Base-by-base conservation (phyloP, 768 basidiomycete species). In the Lentinula raphanica region DNA sequence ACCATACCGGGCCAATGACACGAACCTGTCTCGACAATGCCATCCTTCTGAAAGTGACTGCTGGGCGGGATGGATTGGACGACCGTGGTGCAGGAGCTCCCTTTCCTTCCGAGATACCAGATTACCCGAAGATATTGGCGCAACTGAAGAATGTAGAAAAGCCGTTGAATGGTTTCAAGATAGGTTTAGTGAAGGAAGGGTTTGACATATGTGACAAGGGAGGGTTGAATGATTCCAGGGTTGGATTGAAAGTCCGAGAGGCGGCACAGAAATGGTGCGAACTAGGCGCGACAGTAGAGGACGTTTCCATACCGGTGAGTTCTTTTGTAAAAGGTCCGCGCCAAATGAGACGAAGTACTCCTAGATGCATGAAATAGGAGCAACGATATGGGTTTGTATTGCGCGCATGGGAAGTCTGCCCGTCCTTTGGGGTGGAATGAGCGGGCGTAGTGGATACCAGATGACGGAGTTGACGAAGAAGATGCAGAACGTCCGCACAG, bases 1-100 rank as follows among this genome's bases (percentile, higher is more conserved):
- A 58, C 28, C 56, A 58, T 50, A 58, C 56, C 29, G 56, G 56
- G n/a, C 56, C 56, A 9, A 48, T 58, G 45, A 40, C 56, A n/a
- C 45, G 15, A 8, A 49, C 56, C 1, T 48, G 31, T 21, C 19
- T 32, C 27, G 56, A 58, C n/a, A 50, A 48, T 28, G 56, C 56
- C 21, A 11, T 58, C 9, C 46, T 58, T n/a, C 56, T 58, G 17
- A 35, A 58, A 40, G 46, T 32, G 0, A 8, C 49, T 15, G 56
- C 56, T 17, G 56, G 56, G 9, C 17, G 27, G n/a, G 56, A 58
- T 23, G 31, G 35, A 5, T 7, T 58, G 9, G 56, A 58, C 21
- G 32, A 27, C 27, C 44, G 45, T 6, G 28, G 19, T 23, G 23
- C 39, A 8, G 56, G 42, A 29, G n/a, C 46, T 28, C 56, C 56